These are phyloP conservation scores for Diaporthe velutina DNA, from an alignment of 2,329 filamentous ascomycete genomes.

Conservation along the genomic window DNA sequence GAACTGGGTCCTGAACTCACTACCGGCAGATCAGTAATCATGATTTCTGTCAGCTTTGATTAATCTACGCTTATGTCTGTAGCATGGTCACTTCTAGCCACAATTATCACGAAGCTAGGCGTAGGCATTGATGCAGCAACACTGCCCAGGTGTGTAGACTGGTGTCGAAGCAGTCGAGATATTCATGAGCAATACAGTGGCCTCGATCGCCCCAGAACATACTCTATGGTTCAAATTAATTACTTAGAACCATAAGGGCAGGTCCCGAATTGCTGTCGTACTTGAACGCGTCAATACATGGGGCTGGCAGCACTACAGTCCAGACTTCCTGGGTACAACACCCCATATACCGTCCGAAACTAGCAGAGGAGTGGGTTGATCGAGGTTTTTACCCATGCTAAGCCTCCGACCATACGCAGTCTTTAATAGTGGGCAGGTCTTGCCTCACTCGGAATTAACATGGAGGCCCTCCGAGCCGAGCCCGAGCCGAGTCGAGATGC, in stretches of 20 bases:
- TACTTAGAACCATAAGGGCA: no score
- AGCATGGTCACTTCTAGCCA: neutral
- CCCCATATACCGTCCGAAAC: constrained; percentile 4
- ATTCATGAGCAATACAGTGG: neutral
- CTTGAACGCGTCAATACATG: constrained; percentile 9
- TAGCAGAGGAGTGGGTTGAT: constrained; percentile 18
- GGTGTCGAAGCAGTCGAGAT: neutral
- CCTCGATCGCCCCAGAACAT: no score
- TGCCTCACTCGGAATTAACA: constrained; percentile 7
- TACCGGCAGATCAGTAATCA: neutral
- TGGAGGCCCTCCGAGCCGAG: constrained; percentile 13
- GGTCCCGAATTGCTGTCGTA: neutral
- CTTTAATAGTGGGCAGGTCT: neutral
- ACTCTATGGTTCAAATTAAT: neutral
- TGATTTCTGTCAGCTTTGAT: no score
- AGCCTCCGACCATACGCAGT: neutral
- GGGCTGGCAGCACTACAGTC: neutral
- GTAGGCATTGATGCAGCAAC: neutral
- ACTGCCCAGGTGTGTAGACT: neutral
- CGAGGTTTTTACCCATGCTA: neutral
- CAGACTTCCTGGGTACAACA: neutral
- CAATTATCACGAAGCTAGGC: neutral
- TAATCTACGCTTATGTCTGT: neutral
- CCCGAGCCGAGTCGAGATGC: constrained; percentile 13
- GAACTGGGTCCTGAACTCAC: neutral